A percentile compares a stretch with the other conserved stretches of the same genome.
Evolutionary conservation across 179 eudicot genomes (phyloP).

Genomic region (Kewa caespitosa): DNA sequence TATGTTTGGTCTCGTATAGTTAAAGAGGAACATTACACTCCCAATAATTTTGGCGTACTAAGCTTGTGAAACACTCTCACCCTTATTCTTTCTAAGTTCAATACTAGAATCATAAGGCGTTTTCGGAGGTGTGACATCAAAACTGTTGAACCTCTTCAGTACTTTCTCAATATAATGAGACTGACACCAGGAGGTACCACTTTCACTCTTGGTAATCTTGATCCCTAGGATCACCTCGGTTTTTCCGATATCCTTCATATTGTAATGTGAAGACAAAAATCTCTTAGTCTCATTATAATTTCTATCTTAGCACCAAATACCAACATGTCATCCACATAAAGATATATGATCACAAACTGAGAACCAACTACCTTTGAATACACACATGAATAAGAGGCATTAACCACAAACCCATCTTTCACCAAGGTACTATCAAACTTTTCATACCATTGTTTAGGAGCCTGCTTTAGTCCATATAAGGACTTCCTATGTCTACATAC

Average conservation of each 20-base stretch:
- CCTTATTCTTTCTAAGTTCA: neutral
- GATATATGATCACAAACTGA: neutral
- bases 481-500: neutral
- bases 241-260: constrained; percentile 22
- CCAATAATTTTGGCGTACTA: constrained; percentile 19
- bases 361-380: neutral
- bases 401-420: neutral
- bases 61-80: neutral
- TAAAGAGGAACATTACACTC: constrained; percentile 17
- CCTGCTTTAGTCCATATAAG: constrained; percentile 4
- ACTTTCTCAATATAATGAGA: constrained; percentile 26
- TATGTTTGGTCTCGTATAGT: constrained; percentile 21
- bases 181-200: neutral
- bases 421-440: neutral
- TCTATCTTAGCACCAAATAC: neutral
- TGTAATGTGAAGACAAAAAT: neutral
- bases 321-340: neutral
- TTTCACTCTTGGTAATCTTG: neutral
- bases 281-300: neutral
- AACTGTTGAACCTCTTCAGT: constrained; percentile 3
- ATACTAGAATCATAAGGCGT: constrained; percentile 16
- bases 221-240: constrained; percentile 17
- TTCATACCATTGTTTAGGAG: neutral
- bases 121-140: neutral
- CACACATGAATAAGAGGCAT: neutral